Percentiles rank a stretch among this genome's conserved stretches.
Conservation (phyloP, 2,329 filamentous ascomycete genomes). For the Colletotrichum lupini region DNA sequence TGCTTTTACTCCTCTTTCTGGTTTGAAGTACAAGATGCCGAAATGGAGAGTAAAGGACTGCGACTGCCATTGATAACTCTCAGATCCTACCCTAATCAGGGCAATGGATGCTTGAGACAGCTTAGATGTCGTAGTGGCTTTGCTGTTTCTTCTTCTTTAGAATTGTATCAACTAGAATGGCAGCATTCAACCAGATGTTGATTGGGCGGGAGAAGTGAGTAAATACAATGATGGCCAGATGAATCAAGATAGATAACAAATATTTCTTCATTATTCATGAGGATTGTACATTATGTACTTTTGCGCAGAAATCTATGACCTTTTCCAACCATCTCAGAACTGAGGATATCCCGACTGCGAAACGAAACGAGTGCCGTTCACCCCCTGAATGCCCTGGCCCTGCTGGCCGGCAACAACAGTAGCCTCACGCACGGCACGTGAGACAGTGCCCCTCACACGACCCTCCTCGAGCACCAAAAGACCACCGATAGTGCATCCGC, state of each 20-base stretch:
- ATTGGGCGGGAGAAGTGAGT: too few species aligned
- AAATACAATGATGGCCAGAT: too few species aligned
- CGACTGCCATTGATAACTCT: too few species aligned
- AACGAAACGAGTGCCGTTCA: slow-evolving; percentile 57
- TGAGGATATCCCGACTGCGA: slow-evolving; percentile 18
- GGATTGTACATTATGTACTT: background rate
- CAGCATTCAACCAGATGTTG: too few species aligned
- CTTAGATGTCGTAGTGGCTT: too few species aligned
- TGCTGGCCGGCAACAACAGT: slow-evolving; percentile 76
- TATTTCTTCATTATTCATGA: background rate
- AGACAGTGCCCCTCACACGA: slow-evolving; percentile 72
- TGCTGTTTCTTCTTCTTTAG: too few species aligned
- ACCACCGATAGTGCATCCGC: slow-evolving; percentile 82
- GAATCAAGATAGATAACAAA: background rate
- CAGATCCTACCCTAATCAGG: too few species aligned
- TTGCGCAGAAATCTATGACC: background rate
- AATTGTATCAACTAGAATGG: too few species aligned
- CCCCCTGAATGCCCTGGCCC: slow-evolving; percentile 58
- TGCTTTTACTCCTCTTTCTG: too few species aligned
- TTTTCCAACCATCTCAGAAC: background rate
- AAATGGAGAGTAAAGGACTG: too few species aligned
- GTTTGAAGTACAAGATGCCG: too few species aligned
- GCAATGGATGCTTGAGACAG: too few species aligned
- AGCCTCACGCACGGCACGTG: slow-evolving; percentile 76
- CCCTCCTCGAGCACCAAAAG: slow-evolving; percentile 80